Conservation (phyloP, 257 asterid species). For the Coffea canephora region DNA sequence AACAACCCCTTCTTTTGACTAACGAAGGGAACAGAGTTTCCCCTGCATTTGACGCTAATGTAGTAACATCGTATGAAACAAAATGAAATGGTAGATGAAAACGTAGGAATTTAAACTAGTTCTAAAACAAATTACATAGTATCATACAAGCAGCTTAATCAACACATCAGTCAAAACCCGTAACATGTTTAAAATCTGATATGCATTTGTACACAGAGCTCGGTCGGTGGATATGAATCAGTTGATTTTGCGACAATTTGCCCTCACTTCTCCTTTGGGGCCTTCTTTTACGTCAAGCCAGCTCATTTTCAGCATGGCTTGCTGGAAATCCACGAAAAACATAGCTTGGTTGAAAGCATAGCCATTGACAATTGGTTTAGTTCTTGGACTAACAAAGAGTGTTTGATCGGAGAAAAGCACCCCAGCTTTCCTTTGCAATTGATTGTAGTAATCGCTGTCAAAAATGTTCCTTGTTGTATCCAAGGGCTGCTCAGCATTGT, state of each 20-base stretch:
- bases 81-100: background rate
- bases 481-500: constrained; percentile 62
- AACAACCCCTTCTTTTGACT: background rate
- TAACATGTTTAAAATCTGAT: background rate
- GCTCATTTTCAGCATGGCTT: constrained; percentile 82
- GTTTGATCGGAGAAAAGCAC: constrained; percentile 88
- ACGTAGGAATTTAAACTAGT: background rate
- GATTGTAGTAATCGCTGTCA: constrained; percentile 63
- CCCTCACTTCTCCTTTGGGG: constrained; percentile 62
- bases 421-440: constrained; percentile 56
- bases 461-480: constrained; percentile 55
- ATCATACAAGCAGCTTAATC: background rate
- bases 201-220: background rate
- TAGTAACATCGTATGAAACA: background rate
- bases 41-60: background rate
- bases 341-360: constrained; percentile 72
- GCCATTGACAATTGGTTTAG: constrained; percentile 57
- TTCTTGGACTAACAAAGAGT: constrained; percentile 40
- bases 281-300: constrained; percentile 68
- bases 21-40: background rate
- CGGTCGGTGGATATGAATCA: constrained; percentile 2
- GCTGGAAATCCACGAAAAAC: constrained; percentile 80
- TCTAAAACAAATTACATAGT: background rate
- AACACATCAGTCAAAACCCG: background rate
- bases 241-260: constrained; percentile 49